These are phyloP conservation scores for Epichloe scottii DNA, from an alignment of 2,329 filamentous ascomycete genomes.

Conservation along the genomic window DNA sequence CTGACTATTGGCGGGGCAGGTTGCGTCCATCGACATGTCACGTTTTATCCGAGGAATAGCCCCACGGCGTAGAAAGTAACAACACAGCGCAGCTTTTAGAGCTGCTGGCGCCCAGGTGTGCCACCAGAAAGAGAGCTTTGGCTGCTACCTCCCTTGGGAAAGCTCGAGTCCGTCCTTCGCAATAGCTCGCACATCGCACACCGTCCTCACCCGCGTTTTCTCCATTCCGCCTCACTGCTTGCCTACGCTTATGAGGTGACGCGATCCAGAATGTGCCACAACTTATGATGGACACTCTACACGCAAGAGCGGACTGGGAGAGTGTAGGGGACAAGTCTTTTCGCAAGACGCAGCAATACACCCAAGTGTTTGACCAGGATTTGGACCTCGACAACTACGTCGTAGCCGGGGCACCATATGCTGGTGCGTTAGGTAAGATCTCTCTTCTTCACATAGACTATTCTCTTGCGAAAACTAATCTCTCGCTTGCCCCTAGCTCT, in stretches of 20 bases:
- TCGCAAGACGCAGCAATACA: conserved; percentile 87
- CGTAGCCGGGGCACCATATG: conserved; percentile 82
- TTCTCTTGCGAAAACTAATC: not conserved
- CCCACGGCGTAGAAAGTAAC: not conserved
- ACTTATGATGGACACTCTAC: conserved; percentile 40
- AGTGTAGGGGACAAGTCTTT: conserved; percentile 88
- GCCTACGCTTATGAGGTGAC: not conserved
- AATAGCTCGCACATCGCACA: not conserved
- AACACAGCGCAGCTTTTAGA: no score
- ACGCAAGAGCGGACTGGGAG: conserved; percentile 84
- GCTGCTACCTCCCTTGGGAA: no score
- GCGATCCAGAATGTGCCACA: conserved; percentile 8
- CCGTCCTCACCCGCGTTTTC: not conserved
- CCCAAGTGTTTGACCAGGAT: conserved; percentile 82
- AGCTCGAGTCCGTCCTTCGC: not conserved
- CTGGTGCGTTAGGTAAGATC: conserved; percentile 73
- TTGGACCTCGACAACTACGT: conserved; percentile 92
- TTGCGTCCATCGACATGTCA: not conserved
- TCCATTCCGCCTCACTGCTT: not conserved
- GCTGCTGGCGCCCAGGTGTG: no score
- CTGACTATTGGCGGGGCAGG: not conserved
- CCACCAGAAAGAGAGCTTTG: no score
- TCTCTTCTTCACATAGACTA: not conserved
- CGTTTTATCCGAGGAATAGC: conserved; percentile 22
- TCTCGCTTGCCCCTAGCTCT: conserved; percentile 45